Conservation (phyloP, 768 basidiomycete genomes). For the Leucogyrophana mollusca region DNA sequence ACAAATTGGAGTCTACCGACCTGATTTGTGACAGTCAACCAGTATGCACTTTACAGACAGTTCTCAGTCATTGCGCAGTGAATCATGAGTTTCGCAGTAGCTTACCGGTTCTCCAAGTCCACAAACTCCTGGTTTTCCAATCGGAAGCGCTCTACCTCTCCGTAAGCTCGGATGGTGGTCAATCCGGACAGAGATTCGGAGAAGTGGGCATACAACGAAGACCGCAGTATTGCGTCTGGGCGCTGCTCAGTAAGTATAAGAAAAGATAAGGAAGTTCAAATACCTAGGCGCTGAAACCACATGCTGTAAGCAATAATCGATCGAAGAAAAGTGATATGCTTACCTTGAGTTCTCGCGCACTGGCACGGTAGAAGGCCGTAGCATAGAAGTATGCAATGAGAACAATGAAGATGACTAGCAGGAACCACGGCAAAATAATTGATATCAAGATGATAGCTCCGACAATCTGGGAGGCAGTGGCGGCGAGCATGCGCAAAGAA, state of each 20-base stretch:
- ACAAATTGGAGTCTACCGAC: conserved; percentile 24
- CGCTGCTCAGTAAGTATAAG: neutral
- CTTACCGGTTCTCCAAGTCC: conserved; percentile 79
- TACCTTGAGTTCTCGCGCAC: conserved; percentile 85
- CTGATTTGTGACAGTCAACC: conserved; percentile 84
- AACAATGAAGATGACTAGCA: conserved; percentile 68
- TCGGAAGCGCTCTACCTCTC: conserved; percentile 73
- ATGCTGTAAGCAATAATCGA: conserved; percentile 1
- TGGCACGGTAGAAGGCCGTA: conserved; percentile 81
- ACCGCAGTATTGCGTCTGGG: conserved; percentile 79
- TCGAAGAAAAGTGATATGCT: conserved; percentile 4
- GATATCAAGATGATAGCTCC: conserved; percentile 80
- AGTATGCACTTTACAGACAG: conserved; percentile 63
- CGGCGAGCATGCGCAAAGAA: conserved; percentile 69
- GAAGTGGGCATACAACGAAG: conserved; percentile 88
- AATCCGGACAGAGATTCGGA: conserved; percentile 87
- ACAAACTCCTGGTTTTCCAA: conserved; percentile 72
- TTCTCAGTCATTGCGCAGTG: neutral
- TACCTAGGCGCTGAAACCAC: conserved; percentile 51
- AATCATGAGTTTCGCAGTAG: neutral
- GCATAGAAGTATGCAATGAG: conserved; percentile 62
- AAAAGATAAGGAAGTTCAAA: conserved; percentile 6
- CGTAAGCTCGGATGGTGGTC: conserved; percentile 86
- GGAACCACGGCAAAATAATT: conserved; percentile 80
- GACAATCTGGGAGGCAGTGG: conserved; percentile 61